phyloP scores from a whole-genome alignment of 441 rosid species.

The California macrophylla region DNA sequence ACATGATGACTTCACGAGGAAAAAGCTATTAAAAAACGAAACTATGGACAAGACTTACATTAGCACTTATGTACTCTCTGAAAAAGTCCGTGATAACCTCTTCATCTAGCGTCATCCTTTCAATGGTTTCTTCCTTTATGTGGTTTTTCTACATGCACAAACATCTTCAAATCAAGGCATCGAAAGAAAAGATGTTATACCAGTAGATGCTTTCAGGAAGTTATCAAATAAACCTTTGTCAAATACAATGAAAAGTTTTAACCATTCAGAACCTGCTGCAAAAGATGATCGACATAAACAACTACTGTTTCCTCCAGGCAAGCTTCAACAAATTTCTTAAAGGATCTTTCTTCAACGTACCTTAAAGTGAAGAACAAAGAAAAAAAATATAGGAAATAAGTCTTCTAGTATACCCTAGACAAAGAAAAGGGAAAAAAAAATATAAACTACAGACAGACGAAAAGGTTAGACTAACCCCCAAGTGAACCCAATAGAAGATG shows the following conservation, averaged over 20 bases:
- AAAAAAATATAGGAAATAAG: conserved; percentile 17
- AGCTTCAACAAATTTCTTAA: conserved; percentile 91
- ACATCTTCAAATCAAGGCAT: conserved; percentile 12
- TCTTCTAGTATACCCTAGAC: conserved; percentile 2
- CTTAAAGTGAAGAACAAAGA: conserved; percentile 33
- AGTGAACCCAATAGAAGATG: not conserved
- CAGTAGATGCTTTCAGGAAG: conserved; percentile 7
- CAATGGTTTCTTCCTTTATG: conserved; percentile 96
- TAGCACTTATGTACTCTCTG: conserved; percentile 77
- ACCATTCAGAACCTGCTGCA: conserved; percentile 53
- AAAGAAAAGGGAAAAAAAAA: not conserved
- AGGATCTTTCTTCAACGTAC: conserved; percentile 93
- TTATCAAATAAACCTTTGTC: conserved; percentile 2
- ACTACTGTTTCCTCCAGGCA: conserved; percentile 87
- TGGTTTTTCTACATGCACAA: conserved; percentile 55
- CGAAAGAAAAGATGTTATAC: conserved; percentile 1
- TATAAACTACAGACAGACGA: not conserved
- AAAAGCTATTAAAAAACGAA: not conserved
- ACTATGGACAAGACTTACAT: conserved; percentile 43
- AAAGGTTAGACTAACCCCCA: not conserved
- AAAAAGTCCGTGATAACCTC: conserved; percentile 94
- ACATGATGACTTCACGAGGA: not conserved
- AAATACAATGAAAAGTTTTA: not conserved
- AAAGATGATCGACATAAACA: conserved; percentile 79
- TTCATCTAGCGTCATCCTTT: conserved; percentile 90